These are phyloP conservation scores for Umbelopsis sp. DNA, from an alignment of 192 early-diverging fungal species.

Conservation along the genomic window DNA sequence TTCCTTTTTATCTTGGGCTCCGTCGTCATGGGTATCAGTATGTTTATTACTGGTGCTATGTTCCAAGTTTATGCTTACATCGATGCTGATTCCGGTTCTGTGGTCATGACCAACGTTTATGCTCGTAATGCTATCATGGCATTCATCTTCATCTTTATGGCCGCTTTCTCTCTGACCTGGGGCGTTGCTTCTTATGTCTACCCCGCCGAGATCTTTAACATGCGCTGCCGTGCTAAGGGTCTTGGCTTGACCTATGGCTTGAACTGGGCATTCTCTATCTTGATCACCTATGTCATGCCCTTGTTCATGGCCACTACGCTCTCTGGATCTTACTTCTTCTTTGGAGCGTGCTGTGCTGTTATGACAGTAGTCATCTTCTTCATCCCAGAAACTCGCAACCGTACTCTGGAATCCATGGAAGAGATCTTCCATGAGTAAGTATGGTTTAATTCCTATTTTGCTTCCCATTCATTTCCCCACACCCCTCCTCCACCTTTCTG, in stretches of 20 bases:
- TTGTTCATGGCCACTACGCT: constrained; percentile 37
- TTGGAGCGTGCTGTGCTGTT: constrained; percentile 38
- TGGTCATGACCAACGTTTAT: constrained; percentile 21
- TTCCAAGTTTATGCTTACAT: constrained; percentile 26
- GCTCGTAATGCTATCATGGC: constrained; percentile 34
- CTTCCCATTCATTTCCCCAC: neutral
- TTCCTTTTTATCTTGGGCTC: constrained; percentile 74
- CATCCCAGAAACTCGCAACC: constrained; percentile 82
- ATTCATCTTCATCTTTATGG: constrained; percentile 39
- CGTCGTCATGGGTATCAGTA: constrained; percentile 59
- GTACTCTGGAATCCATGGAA: constrained; percentile 87
- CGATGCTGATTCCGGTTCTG: constrained; percentile 8
- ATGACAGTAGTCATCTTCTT: constrained; percentile 58
- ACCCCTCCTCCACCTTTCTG: neutral
- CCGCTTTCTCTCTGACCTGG: constrained; percentile 27
- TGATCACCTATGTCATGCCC: constrained; percentile 37
- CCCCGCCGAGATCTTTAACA: constrained; percentile 32
- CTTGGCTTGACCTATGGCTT: constrained; percentile 32
- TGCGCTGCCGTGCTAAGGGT: constrained; percentile 42
- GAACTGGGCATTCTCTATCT: constrained; percentile 40
- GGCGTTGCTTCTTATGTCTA: constrained; percentile 34
- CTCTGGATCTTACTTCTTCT: constrained; percentile 41
- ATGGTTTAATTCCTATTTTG: neutral
- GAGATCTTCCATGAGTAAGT: constrained; percentile 58
- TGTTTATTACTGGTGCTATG: constrained; percentile 62